These are phyloP conservation scores for Adansonia gregorii DNA, from an alignment of 441 rosid genomes.

Conservation along the genomic window DNA sequence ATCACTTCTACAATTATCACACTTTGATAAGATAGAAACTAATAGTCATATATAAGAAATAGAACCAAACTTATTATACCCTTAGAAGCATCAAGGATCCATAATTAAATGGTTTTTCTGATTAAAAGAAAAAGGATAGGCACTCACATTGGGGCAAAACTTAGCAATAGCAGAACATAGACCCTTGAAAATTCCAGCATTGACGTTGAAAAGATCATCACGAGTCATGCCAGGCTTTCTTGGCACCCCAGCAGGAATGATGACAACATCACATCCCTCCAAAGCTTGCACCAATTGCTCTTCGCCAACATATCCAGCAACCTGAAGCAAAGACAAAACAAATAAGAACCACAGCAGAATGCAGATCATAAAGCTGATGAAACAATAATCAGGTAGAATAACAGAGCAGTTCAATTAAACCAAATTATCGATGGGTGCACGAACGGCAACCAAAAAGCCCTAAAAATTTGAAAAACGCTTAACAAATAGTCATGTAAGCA, in stretches of 20 bases:
- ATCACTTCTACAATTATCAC: not conserved
- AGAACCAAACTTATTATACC: not conserved
- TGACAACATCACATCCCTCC: conserved; percentile 84
- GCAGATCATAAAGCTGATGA: not conserved
- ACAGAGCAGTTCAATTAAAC: not conserved
- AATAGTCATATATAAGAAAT: not conserved
- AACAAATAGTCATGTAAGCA: not conserved
- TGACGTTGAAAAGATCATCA: conserved; percentile 92
- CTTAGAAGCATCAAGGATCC: conserved; percentile 7
- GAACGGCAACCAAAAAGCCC: not conserved
- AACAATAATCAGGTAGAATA: not conserved
- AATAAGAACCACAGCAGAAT: not conserved
- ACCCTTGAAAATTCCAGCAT: conserved; percentile 89
- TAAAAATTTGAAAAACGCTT: not conserved
- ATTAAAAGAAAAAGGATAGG: conserved; percentile 6
- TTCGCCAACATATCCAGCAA: conserved; percentile 68
- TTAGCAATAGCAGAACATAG: conserved; percentile 67
- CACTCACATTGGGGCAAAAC: conserved; percentile 83
- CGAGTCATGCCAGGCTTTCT: conserved; percentile 97
- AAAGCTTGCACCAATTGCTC: conserved; percentile 75
- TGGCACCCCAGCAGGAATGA: conserved; percentile 93
- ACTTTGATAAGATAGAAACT: not conserved
- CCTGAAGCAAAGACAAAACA: conserved; percentile 42
- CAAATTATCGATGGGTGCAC: not conserved
- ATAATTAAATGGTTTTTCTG: not conserved